phyloP scores from a whole-genome alignment of 805 yeast genomes.

The Candida ponderosae region DNA sequence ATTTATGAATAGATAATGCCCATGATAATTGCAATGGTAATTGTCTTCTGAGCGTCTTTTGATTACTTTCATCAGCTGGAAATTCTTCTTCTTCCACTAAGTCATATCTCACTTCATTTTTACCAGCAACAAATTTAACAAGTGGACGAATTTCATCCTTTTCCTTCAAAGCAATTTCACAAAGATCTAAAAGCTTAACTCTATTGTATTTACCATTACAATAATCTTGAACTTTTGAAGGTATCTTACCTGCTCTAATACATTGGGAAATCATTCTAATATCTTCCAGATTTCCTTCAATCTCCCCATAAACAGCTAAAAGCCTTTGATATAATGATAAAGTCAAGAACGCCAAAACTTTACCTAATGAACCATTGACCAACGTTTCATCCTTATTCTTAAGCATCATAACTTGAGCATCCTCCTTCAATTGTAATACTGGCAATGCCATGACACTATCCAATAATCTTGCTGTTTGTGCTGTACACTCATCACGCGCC shows the following conservation, averaged over 20 bases:
- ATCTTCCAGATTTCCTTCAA: slow-evolving; percentile 18
- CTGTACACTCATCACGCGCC: slow-evolving; percentile 33
- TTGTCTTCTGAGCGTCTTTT: slow-evolving; percentile 39
- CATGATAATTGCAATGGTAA: slow-evolving; percentile 68
- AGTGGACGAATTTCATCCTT: slow-evolving; percentile 20
- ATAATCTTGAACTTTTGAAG: slow-evolving; percentile 20
- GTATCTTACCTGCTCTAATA: slow-evolving; percentile 16
- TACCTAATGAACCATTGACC: slow-evolving; percentile 91
- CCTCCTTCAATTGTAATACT: slow-evolving; percentile 56
- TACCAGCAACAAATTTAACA: slow-evolving; percentile 24
- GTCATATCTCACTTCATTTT: slow-evolving; percentile 18
- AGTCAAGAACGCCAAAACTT: slow-evolving; percentile 37
- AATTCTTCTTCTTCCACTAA: slow-evolving; percentile 33
- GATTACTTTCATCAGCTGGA: slow-evolving; percentile 18
- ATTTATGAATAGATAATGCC: slow-evolving; percentile 80
- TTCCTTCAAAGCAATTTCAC: slow-evolving; percentile 13
- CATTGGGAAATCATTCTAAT: slow-evolving; percentile 26
- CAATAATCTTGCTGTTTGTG: slow-evolving; percentile 25
- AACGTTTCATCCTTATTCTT: slow-evolving; percentile 69
- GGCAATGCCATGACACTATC: slow-evolving; percentile 70
- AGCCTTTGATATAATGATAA: slow-evolving; percentile 15
- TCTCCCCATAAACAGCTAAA: slow-evolving; percentile 17
- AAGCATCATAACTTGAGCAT: slow-evolving; percentile 92
- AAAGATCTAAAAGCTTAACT: slow-evolving; percentile 10
- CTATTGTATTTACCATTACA: slow-evolving; percentile 11